Evolutionary conservation across 495 filamentous ascomycete species (phyloP).

Genomic region (Penicillium crystallinum): DNA sequence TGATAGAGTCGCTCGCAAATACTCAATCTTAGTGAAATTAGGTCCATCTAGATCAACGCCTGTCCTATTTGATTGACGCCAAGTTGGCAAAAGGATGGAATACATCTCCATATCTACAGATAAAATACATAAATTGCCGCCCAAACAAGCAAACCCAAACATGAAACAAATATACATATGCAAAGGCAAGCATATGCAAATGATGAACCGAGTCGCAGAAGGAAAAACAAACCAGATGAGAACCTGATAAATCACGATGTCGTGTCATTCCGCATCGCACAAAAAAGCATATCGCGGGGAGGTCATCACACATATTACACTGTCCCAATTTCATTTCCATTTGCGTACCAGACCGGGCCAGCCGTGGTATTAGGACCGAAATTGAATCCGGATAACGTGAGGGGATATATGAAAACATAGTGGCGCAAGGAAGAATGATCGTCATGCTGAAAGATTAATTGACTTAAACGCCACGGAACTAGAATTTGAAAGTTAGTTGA

Average conservation of each 20-base stretch:
- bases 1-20: too few species aligned
- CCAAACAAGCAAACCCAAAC: background rate
- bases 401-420: slow-evolving; percentile 22
- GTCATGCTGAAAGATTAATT: slow-evolving; percentile 7
- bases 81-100: background rate
- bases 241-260: slow-evolving; percentile 1
- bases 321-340: slow-evolving; percentile 7
- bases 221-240: background rate
- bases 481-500: slow-evolving; percentile 14
- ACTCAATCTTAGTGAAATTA: too few species aligned
- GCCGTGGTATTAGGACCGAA: slow-evolving; percentile 23
- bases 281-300: slow-evolving; percentile 1
- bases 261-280: slow-evolving; percentile 5
- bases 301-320: slow-evolving; percentile 23
- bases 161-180: background rate
- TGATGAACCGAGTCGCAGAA: background rate
- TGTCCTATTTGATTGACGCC: background rate
- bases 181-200: background rate
- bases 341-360: slow-evolving; percentile 28
- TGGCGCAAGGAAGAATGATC: slow-evolving; percentile 15
- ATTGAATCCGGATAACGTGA: slow-evolving; percentile 8
- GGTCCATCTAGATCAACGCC: background rate
- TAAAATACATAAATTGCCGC: slow-evolving; percentile 6
- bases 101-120: slow-evolving; percentile 17
- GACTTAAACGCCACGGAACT: slow-evolving; percentile 50